phyloP scores from a whole-genome alignment of 2,329 filamentous ascomycete species.

The Phialophora expanda region DNA sequence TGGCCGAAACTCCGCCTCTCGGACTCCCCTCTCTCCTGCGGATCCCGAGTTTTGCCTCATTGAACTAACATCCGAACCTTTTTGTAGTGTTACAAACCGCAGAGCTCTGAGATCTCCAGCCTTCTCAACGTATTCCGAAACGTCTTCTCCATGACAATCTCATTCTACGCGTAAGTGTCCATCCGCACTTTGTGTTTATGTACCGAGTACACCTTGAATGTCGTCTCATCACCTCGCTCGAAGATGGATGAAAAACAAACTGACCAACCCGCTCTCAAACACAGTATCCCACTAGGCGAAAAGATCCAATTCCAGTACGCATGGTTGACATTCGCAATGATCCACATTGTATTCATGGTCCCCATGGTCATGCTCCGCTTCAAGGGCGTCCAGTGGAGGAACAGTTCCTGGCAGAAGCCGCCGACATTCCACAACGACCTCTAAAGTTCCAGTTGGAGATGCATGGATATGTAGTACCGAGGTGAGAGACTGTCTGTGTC shows the following conservation, averaged over 20 bases:
- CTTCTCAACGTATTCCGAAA: conserved; percentile 45
- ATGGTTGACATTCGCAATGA: conserved; percentile 42
- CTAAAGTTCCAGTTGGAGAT: not conserved
- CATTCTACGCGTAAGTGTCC: conserved; percentile 42
- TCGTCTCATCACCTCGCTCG: not conserved
- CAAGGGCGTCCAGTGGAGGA: conserved; percentile 38
- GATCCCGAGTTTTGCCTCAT: not conserved
- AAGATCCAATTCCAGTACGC: conserved; percentile 42
- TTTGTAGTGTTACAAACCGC: conserved; percentile 45
- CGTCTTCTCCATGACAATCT: conserved; percentile 44
- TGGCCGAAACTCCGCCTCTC: not conserved
- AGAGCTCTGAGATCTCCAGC: conserved; percentile 45
- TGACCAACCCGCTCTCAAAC: not conserved
- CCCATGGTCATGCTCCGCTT: conserved; percentile 39
- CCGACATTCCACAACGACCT: conserved; percentile 29
- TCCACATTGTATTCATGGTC: conserved; percentile 40
- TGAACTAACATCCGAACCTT: conserved; percentile 7
- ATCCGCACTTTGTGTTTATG: not conserved
- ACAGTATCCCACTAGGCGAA: conserved; percentile 41
- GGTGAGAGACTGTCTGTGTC: not conserved
- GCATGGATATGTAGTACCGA: not conserved
- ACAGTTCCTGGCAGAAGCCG: conserved; percentile 28
- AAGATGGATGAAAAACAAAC: not conserved
- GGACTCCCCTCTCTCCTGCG: not conserved
- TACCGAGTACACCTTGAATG: too few relatives aligned